phyloP scores from a whole-genome alignment of 176 grass and related monocot genomes.

The Eleusine indica region DNA sequence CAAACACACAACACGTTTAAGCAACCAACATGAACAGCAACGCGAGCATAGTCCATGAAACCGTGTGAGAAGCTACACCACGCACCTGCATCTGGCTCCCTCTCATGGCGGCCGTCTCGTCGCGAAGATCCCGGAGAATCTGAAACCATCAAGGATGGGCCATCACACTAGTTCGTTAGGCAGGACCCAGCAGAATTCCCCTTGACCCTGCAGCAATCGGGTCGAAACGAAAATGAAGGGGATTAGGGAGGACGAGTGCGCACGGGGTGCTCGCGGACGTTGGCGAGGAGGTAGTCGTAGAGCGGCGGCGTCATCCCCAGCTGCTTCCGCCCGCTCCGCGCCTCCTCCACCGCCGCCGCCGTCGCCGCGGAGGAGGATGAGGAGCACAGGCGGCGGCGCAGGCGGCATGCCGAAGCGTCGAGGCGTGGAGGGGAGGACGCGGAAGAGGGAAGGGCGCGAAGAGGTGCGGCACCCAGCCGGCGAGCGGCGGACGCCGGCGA shows the following conservation, averaged over 20 bases:
- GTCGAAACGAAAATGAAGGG: not conserved
- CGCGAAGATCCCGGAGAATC: conserved; percentile 80
- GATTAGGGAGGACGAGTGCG: not conserved
- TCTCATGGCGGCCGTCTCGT: conserved; percentile 78
- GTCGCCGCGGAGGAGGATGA: conserved; percentile 2
- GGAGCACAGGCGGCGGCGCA: conserved; percentile 31
- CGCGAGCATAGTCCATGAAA: not conserved
- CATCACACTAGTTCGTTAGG: not conserved
- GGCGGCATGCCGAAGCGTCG: conserved; percentile 1
- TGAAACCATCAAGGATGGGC: conserved; percentile 23
- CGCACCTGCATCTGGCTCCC: conserved; percentile 95
- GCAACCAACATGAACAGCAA: not conserved
- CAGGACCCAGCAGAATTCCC: not conserved
- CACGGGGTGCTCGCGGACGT: conserved; percentile 88
- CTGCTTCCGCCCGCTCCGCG: conserved; percentile 73
- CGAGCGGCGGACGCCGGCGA: conserved; percentile 18
- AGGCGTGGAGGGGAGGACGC: not conserved
- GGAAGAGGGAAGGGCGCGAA: not conserved
- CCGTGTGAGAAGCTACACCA: not conserved
- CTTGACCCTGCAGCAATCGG: not conserved
- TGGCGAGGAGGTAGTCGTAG: conserved; percentile 80
- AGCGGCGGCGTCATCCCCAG: conserved; percentile 64
- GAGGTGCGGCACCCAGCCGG: not conserved
- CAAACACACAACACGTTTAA: not conserved
- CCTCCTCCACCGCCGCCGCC: conserved; percentile 53